Base-by-base conservation (phyloP, 164 flowering plant species). In the Aristolochia contorta region DNA sequence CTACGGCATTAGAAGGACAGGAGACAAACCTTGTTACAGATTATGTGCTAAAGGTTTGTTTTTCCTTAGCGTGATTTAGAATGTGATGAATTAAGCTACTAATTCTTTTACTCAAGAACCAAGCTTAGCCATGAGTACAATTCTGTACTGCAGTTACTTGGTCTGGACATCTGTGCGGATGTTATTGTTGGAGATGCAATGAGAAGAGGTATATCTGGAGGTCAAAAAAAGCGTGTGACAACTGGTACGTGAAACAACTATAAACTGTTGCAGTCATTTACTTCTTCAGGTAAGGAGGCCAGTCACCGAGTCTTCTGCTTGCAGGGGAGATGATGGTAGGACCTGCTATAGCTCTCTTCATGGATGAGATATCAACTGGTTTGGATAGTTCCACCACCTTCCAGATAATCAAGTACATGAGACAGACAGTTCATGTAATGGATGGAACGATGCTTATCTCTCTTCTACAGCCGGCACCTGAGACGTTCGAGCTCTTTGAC, bases 291-390 rank as follows among this genome's bases (percentile, higher is more conserved):
- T 37, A 37, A 37, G 43, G 10, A 37, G 43, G 33, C 51, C 30
- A 47, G 50, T 63, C 9, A 47, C 56, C 6, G 55, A 16, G 43
- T 37, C 25, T 37, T 66, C 21, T 45, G 30, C 20, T 16, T 73
- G 66, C 75, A 80, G 87, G 84, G 49, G 84, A 80, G 67, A 80
- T 82, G 84, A 66, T 80, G 64, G 87, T 77, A 22, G 87, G 87
- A 33, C 84, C 84, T 37, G 82, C 87, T 22, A 80, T 75, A 69
- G 84, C 77, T 23, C 73, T 82, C 60, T 78, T 78, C 73, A 82
- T 82, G 87, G 87, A 82, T 67, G 84, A 79, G 67, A 82, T 82
- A 54, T 82, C 87, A 52, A 82, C 83, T 24, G 87, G 87, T 53
- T 71, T 82, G 9, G 87, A 82, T 64, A 82, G 84, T 64, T 78